Evolutionary conservation across 495 filamentous ascomycete species (phyloP).

Genomic region (Beverwykella pulmonaria): DNA sequence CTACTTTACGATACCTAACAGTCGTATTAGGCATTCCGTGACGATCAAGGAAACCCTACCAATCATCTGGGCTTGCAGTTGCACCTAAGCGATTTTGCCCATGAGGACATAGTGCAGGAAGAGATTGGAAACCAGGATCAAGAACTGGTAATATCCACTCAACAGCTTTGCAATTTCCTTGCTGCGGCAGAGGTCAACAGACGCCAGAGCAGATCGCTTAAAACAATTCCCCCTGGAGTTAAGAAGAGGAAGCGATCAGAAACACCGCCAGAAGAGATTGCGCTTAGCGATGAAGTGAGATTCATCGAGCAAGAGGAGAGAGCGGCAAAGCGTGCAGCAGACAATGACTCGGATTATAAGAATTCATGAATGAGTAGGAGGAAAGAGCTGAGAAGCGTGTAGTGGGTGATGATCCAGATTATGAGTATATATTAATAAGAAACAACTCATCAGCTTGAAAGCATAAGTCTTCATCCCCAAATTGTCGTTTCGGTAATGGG

Average conservation of each 20-base stretch:
- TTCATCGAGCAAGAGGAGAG: neutral
- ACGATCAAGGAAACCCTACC: conserved; percentile 5
- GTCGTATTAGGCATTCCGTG: conserved; percentile 6
- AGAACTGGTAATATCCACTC: too few species aligned
- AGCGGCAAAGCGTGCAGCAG: conserved; percentile 1
- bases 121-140: conserved; percentile 2
- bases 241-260: neutral
- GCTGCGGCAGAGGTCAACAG: neutral
- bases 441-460: too few species aligned
- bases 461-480: too few species aligned
- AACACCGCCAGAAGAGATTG: neutral
- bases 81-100: conserved; percentile 1
- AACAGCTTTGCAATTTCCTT: neutral
- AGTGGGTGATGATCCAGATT: too few species aligned
- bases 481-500: too few species aligned
- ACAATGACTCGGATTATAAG: neutral
- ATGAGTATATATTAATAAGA: too few species aligned
- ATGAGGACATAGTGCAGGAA: neutral
- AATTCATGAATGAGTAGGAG: neutral
- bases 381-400: too few species aligned
- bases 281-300: neutral
- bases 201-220: neutral
- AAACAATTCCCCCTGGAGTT: neutral
- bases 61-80: neutral
- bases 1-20: neutral